Conservation (phyloP, 345 rosid species). For the Punica granatum region DNA sequence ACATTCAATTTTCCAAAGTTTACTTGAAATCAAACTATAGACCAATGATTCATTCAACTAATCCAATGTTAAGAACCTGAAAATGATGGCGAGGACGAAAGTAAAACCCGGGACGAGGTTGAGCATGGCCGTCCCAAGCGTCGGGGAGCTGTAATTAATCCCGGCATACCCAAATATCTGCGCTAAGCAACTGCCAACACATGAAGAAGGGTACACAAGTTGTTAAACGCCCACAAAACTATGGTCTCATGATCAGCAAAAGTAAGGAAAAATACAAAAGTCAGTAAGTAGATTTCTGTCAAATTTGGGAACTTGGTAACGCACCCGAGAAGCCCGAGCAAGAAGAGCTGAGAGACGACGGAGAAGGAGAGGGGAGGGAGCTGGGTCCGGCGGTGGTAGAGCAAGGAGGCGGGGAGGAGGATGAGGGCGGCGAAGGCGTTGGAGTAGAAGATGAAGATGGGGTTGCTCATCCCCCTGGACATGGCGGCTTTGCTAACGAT, state of each 20-base stretch:
- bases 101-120: constrained; percentile 44
- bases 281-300: background rate
- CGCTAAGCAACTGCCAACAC: constrained; percentile 22
- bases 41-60: background rate
- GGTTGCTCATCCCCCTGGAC: constrained; percentile 45
- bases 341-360: constrained; percentile 33
- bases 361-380: constrained; percentile 41
- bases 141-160: constrained; percentile 41
- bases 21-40: background rate
- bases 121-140: constrained; percentile 44
- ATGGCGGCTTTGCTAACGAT: constrained; percentile 42
- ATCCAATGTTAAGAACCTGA: constrained; percentile 26
- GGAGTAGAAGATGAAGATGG: constrained; percentile 49
- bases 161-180: constrained; percentile 34
- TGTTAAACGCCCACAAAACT: background rate
- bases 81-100: constrained; percentile 35
- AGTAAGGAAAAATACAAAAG: constrained; percentile 1
- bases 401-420: constrained; percentile 41
- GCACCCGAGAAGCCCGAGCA: constrained; percentile 50
- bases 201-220: background rate
- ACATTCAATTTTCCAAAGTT: background rate
- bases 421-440: constrained; percentile 50
- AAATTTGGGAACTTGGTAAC: background rate
- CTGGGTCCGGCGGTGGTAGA: constrained; percentile 43
- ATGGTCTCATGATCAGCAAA: background rate